Base-by-base conservation (phyloP, 2,329 filamentous ascomycete species). In the Hypoxylon sp. region DNA sequence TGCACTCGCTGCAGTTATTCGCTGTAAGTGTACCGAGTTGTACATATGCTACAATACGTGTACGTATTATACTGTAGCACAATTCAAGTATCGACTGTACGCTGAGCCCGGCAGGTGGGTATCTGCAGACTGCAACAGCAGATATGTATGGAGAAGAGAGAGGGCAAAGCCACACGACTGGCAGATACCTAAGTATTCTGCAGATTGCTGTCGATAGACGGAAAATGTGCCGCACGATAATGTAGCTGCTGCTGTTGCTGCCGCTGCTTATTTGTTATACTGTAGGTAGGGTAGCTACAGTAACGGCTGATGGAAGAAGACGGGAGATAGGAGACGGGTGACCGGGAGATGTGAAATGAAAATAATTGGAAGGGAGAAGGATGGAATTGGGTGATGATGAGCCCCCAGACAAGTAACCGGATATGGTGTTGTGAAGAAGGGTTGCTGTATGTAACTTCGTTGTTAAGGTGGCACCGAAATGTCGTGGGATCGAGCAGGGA, bases 401-500 rank as follows among this genome's bases (percentile, higher is more conserved):
- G 37, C 21, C 8, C 32, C 37, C 37, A 41, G 16, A 11, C 50
- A 16, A 53, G 37, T 55, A 45, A 39, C 37, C 21, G 58, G 58
- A 19, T 63, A 53, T 57, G 25, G 54, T 41, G 55, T 50, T 41
- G 50, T 60, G 55, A 51, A 21, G 37, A 41, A 41, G 37, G 37
- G 54, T 51, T 30, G 54, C 41, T 45, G 54, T 59, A 63, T 54
- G 53, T 53, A 34, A 58, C 41, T 57, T 55, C 47, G 52, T 57
- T 50, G 52, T 47, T 48, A 52, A 55, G 45, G 65, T 67, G 51
- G 61, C 59, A 63, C 61, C 54, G 54, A 65, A 61, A 21, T 30
- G 63, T 62, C 50, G 68, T 65, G 62, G 70, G 65, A 72, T 71
- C 56, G 59, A 66, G 43, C 60, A 61, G 61, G 62, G 66, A 70